These are phyloP conservation scores for Cercophora scortea DNA, from an alignment of 495 filamentous ascomycete genomes.

Conservation along the genomic window DNA sequence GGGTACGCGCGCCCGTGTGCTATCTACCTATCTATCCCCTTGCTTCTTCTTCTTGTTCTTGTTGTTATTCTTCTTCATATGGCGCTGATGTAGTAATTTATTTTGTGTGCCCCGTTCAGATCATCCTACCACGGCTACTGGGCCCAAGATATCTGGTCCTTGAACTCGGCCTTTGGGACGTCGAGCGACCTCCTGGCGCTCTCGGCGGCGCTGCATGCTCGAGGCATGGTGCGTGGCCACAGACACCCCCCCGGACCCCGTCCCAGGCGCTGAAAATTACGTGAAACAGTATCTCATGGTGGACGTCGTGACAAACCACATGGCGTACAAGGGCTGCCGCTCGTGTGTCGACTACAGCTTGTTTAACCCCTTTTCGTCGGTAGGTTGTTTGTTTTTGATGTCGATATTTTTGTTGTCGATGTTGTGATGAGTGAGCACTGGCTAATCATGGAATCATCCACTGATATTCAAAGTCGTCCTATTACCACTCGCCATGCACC, in stretches of 20 bases:
- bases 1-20: slow-evolving; percentile 32
- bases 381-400: slow-evolving; percentile 3
- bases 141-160: slow-evolving; percentile 56
- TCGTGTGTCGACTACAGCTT: slow-evolving; percentile 50
- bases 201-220: slow-evolving; percentile 49
- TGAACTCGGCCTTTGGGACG: slow-evolving; percentile 62
- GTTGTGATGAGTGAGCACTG: no score
- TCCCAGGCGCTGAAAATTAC: no score
- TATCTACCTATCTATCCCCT: no score
- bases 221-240: slow-evolving; percentile 43
- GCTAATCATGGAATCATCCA: background rate
- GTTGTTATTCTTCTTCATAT: background rate
- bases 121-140: slow-evolving; percentile 69
- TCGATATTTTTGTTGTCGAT: background rate
- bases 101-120: background rate
- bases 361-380: slow-evolving; percentile 58
- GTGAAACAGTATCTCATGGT: slow-evolving; percentile 59
- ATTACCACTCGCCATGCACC: slow-evolving; percentile 61
- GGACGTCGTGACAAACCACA: slow-evolving; percentile 73
- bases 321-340: slow-evolving; percentile 54
- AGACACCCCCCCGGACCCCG: background rate
- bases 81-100: background rate
- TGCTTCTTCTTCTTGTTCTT: background rate
- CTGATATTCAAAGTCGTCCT: slow-evolving; percentile 23
- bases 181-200: slow-evolving; percentile 56